A percentile compares a stretch with the other conserved stretches of the same genome.
Evolutionary conservation across 768 basidiomycete species (phyloP).

Genomic region (Mycena olivaceomarginata): DNA sequence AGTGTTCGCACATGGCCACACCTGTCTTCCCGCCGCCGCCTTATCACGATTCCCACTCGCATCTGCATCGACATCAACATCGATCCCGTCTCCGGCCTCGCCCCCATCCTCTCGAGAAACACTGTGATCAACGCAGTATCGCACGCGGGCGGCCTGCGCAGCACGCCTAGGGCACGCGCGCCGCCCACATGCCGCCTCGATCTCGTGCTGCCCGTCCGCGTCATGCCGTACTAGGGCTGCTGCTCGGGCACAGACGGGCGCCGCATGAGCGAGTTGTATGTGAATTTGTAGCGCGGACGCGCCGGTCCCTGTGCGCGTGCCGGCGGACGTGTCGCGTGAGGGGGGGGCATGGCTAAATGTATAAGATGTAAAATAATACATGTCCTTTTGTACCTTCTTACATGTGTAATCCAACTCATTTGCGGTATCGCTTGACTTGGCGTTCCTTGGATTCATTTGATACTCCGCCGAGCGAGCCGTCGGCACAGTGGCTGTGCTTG

Average conservation of each 20-base stretch:
- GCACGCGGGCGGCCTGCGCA: neutral
- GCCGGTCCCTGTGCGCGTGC: neutral
- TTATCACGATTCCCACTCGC: too few relatives aligned
- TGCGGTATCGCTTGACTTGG: too few relatives aligned
- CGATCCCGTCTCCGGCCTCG: neutral
- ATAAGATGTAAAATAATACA: too few relatives aligned
- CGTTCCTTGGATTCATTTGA: too few relatives aligned
- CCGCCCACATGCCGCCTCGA: slow-evolving; percentile 16
- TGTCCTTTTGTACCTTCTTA: too few relatives aligned
- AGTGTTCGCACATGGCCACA: slow-evolving; percentile 25
- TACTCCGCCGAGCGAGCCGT: too few relatives aligned
- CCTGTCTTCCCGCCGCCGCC: neutral
- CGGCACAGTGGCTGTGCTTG: too few relatives aligned
- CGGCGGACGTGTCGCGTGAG: neutral
- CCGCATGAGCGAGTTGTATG: neutral
- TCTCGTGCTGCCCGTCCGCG: neutral
- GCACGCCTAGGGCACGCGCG: neutral
- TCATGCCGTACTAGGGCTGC: neutral
- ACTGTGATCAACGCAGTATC: neutral
- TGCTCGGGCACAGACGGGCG: neutral
- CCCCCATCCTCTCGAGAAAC: neutral
- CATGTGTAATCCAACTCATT: too few relatives aligned
- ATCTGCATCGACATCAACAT: neutral
- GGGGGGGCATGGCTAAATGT: neutral
- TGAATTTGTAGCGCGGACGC: neutral